phyloP scores from a whole-genome alignment of 805 yeast species.

The Lachancea fermentati region DNA sequence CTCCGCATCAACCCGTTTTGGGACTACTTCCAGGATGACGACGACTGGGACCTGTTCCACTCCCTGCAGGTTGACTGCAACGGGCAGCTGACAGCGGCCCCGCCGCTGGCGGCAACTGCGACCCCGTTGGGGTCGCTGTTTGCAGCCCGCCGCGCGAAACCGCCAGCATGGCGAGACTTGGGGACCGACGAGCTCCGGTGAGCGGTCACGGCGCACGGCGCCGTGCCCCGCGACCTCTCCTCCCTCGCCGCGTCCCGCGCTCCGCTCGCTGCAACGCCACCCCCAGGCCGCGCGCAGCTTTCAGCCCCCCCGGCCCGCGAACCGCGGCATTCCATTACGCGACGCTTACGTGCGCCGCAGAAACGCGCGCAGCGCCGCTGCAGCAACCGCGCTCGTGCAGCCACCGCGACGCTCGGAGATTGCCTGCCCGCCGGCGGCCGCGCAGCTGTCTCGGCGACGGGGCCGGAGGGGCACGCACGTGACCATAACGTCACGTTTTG shows the following conservation, averaged over 20 bases:
- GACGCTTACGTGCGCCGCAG: too few relatives aligned
- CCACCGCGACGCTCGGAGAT: too few relatives aligned
- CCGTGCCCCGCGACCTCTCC: not conserved
- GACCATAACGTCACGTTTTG: not conserved
- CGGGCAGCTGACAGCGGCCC: constrained; percentile 16
- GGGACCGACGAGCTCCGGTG: constrained; percentile 1
- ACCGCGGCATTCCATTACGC: too few relatives aligned
- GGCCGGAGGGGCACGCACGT: too few relatives aligned
- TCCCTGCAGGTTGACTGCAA: constrained; percentile 21
- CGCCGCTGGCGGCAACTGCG: constrained; percentile 7
- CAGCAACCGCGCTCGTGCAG: too few relatives aligned
- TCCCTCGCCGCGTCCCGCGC: too few relatives aligned
- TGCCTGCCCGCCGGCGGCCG: too few relatives aligned
- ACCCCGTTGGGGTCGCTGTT: constrained; percentile 7
- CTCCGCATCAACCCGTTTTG: constrained; percentile 20
- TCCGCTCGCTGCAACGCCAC: too few relatives aligned
- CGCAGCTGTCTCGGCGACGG: too few relatives aligned
- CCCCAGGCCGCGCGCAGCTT: too few relatives aligned
- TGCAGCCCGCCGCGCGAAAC: constrained; percentile 5
- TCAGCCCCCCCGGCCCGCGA: too few relatives aligned
- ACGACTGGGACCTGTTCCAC: constrained; percentile 27
- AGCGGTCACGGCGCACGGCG: not conserved
- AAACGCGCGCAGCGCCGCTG: too few relatives aligned
- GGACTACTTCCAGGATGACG: constrained; percentile 31
- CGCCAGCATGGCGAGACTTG: constrained; percentile 4